phyloP scores from a whole-genome alignment of 1,139 yeast genomes.

The Casaregolazyma suthepensis region DNA sequence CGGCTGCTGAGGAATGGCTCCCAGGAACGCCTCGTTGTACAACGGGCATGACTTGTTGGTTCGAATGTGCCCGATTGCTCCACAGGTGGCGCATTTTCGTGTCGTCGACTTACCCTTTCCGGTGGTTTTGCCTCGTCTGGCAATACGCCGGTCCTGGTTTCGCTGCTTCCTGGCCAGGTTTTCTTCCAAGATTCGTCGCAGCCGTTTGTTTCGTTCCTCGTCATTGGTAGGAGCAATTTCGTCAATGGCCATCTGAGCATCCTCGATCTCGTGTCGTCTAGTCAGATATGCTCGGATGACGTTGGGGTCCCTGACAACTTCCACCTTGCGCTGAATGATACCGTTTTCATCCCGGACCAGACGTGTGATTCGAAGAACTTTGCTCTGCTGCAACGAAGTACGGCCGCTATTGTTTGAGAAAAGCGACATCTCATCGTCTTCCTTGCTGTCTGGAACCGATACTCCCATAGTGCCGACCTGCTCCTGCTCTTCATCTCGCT shows the following conservation, averaged over 20 bases:
- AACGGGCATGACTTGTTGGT: constrained; percentile 90
- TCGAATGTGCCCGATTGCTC: constrained; percentile 89
- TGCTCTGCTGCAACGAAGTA: constrained; percentile 24
- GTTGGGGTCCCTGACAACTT: constrained; percentile 74
- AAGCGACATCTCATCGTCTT: constrained; percentile 33
- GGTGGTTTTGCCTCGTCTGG: constrained; percentile 40
- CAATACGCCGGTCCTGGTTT: constrained; percentile 57
- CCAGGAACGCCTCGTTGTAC: constrained; percentile 41
- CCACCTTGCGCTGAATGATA: constrained; percentile 74
- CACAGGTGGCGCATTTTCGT: constrained; percentile 89
- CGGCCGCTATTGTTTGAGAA: constrained; percentile 28
- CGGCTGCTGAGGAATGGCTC: constrained; percentile 12
- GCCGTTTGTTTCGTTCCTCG: constrained; percentile 73
- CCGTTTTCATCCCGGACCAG: constrained; percentile 81
- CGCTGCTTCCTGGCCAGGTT: constrained; percentile 80
- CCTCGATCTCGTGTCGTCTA: constrained; percentile 73
- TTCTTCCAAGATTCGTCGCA: constrained; percentile 72
- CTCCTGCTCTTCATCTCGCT: constrained; percentile 17
- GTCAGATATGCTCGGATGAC: constrained; percentile 81
- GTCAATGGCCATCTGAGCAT: constrained; percentile 55
- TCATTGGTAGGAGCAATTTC: constrained; percentile 77
- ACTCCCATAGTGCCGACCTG: not conserved
- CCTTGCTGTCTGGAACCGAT: constrained; percentile 15
- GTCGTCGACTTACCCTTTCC: constrained; percentile 58
- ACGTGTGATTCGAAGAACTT: constrained; percentile 70